Base-by-base conservation (phyloP, 495 filamentous ascomycete genomes). In the Aspergillus ostianus region DNA sequence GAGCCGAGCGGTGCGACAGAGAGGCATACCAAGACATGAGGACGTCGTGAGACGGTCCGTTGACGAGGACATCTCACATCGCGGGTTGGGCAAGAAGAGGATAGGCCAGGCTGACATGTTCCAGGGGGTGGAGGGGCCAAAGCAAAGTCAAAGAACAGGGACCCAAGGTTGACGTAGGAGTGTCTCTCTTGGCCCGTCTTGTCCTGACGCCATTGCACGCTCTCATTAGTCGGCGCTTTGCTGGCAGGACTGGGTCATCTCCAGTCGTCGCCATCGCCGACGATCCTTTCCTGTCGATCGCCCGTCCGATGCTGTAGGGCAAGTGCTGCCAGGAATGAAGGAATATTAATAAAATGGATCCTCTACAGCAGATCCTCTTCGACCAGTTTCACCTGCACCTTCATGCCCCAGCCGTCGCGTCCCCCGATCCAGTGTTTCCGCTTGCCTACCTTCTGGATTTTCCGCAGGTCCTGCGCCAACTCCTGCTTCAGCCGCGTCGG, bases 351-450 rank as follows among this genome's bases (percentile, higher is more conserved):
- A 32, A 7, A 32, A 32, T 7, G 6, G 30, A 7, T 7, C 30
- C 8, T 23, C 46, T 57, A 57, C 21, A 57, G 55, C 26, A 57
- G 46, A 29, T 57, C 55, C 21, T 50, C 64, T 46, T 72, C 69
- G 20, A 60, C 46, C 6, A 73, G 62, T 1, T 47, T 60, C 21
- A 73, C 67, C 23, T 57, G 23, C 8, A 73, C 60, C 51, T 69
- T 72, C 26, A 73, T 53, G 3, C 71, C 71, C 71, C 71, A 73
- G 20, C 69, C 70, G 55, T 73, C 53, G 5, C 55, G 49, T 3
- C 70, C 71, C 15, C 69, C 71, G 51, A 73, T 67, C 71, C 71
- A 73, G 36, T 73, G 59, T 66, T 73, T 73, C 45, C 64, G 64
- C 32, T 73, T 73, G 2, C 71, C 71, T 1, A 73, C 71, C 53